phyloP scores from a whole-genome alignment of 2,329 filamentous ascomycete species.

The Penicillium sp. region DNA sequence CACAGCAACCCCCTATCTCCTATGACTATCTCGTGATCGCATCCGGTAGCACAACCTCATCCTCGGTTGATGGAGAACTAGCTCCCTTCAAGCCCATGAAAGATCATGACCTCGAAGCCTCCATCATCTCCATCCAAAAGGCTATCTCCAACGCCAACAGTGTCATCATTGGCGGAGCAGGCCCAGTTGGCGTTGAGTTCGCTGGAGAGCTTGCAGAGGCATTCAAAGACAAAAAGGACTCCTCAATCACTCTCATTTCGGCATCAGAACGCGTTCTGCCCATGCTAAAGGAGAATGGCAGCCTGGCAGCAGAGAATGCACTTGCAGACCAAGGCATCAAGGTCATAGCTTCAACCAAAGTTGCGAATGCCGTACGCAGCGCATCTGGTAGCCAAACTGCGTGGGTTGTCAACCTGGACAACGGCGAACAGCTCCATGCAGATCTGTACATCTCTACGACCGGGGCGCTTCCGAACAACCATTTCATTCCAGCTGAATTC shows the following conservation, averaged over 20 bases:
- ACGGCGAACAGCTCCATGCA: background rate
- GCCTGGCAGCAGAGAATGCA: background rate
- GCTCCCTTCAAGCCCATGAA: constrained; percentile 1
- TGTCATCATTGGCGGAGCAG: constrained; percentile 5
- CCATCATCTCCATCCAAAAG: background rate
- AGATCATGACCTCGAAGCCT: background rate
- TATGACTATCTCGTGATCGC: constrained; percentile 9
- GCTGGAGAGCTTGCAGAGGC: constrained; percentile 6
- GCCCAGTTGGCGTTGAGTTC: constrained; percentile 5
- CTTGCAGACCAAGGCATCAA: background rate
- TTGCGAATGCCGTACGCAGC: background rate
- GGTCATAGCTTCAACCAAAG: background rate
- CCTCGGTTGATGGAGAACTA: background rate
- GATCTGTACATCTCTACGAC: constrained; percentile 7
- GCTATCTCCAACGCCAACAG: background rate
- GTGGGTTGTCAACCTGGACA: background rate
- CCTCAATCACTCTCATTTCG: background rate
- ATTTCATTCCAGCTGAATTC: background rate
- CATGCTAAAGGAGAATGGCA: background rate
- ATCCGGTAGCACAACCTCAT: constrained; percentile 5
- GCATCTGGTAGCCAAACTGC: background rate
- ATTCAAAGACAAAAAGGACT: background rate
- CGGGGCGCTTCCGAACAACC: constrained; percentile 3
- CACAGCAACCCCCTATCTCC: background rate
- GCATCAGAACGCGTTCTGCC: background rate